A percentile compares a stretch with the other conserved stretches of the same genome.
These are phyloP conservation scores for Globisporangium paroecandrum DNA, from an alignment of 352 stramenopile species.

Conservation along the genomic window DNA sequence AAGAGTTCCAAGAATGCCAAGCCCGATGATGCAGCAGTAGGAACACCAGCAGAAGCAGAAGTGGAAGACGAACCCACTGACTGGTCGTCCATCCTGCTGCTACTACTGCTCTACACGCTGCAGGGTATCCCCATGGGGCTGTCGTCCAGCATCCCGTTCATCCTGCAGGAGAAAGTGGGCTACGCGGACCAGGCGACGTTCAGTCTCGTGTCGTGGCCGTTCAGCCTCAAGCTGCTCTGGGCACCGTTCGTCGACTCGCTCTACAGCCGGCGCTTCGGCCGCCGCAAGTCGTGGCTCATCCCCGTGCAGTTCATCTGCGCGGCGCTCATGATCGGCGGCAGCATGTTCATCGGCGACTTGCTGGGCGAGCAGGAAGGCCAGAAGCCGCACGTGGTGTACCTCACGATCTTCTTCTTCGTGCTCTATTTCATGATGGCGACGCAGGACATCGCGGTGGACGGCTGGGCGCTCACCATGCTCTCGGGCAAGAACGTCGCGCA, in stretches of 20 bases:
- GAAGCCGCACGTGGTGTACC: constrained; percentile 88
- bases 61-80: constrained; percentile 43
- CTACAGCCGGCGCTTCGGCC: constrained; percentile 89
- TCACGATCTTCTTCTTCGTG: constrained; percentile 96
- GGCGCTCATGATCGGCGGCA: constrained; percentile 92
- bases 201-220: constrained; percentile 96
- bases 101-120: constrained; percentile 98
- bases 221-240: constrained; percentile 99
- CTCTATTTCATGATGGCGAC: constrained; percentile 99
- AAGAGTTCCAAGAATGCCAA: not conserved
- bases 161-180: constrained; percentile 96
- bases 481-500: constrained; percentile 95
- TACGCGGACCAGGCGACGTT: constrained; percentile 98
- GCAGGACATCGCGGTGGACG: constrained; percentile 99
- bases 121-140: constrained; percentile 99
- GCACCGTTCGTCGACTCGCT: constrained; percentile 96
- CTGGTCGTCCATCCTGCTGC: constrained; percentile 83
- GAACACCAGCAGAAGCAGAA: constrained; percentile 9
- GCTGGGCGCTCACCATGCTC: constrained; percentile 99
- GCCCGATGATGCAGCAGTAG: not conserved
- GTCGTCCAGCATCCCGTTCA: constrained; percentile 96
- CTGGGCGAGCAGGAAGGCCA: constrained; percentile 77
- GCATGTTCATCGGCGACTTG: constrained; percentile 79
- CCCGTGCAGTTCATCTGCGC: constrained; percentile 96
- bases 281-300: constrained; percentile 96